Percentiles rank a stretch among this genome's conserved stretches.
Evolutionary conservation across 1,284 basidiomycete species (phyloP).

Genomic region (Hortiboletus rubellus): DNA sequence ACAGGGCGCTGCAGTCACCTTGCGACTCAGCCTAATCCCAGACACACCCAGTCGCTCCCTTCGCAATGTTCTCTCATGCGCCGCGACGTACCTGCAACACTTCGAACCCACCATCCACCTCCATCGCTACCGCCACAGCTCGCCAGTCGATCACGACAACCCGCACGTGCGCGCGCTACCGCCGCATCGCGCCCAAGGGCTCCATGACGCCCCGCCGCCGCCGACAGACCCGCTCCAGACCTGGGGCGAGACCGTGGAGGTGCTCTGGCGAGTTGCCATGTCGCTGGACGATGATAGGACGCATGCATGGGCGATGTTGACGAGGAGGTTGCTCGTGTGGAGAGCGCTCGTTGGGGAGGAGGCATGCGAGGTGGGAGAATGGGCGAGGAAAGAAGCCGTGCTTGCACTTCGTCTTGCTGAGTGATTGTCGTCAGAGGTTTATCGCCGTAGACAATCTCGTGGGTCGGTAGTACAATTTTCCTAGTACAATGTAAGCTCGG

Average conservation of each 20-base stretch:
- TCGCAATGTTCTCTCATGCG: slow-evolving; percentile 35
- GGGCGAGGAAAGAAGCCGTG: slow-evolving; percentile 40
- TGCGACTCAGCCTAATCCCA: slow-evolving; percentile 24
- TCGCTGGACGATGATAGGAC: slow-evolving; percentile 25
- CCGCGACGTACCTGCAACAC: slow-evolving; percentile 36
- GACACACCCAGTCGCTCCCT: slow-evolving; percentile 5
- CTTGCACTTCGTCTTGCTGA: slow-evolving; percentile 1
- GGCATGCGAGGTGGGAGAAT: slow-evolving; percentile 44
- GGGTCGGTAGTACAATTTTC: too few species aligned
- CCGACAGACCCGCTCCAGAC: slow-evolving; percentile 29
- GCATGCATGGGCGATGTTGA: slow-evolving; percentile 52
- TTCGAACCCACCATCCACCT: slow-evolving; percentile 38
- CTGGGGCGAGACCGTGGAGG: slow-evolving; percentile 59
- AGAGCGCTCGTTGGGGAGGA: slow-evolving; percentile 43
- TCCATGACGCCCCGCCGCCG: slow-evolving; percentile 37
- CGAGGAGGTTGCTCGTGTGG: slow-evolving; percentile 56
- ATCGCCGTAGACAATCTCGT: too few species aligned
- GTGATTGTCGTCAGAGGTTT: neutral
- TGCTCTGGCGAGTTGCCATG: slow-evolving; percentile 42
- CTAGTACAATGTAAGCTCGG: too few species aligned
- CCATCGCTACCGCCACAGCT: neutral
- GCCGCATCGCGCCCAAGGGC: slow-evolving; percentile 42
- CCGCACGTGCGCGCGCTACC: slow-evolving; percentile 12
- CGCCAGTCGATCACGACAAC: neutral
- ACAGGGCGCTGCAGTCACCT: slow-evolving; percentile 14